Evolutionary conservation across 805 yeast species (phyloP), one percentile per base, ranked within the genome.

Genomic region (Starmerella geochares): DNA sequence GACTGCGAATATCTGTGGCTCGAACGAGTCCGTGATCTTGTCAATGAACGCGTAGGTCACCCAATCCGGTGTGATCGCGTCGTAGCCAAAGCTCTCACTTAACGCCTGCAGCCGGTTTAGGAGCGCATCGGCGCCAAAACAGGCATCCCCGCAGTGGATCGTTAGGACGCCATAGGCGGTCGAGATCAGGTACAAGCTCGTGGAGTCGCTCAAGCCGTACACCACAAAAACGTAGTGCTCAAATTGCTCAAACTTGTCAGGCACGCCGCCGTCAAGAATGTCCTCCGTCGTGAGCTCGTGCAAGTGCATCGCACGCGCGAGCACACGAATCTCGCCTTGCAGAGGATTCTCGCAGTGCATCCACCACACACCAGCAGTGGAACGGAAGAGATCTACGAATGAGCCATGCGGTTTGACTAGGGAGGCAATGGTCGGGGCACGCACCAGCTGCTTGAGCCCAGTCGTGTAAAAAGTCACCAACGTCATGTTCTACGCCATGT

Each of bases 241-340:
- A 20, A 45, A 45, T 32, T 33, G 20, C 35, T 45, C 48, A 32
- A 45, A 28, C 27, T 45, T 45, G 41, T 45, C 41, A n/a, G 48
- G 27, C 5, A 36, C 14, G 9, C 36, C 37, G 14, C 27, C 35
- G 20, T 9, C 13, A 5, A 45, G 20, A 14, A 45, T 45, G 27
- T 45, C 48, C 28, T 45, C 48, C 7, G 35, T 36, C 4, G 48
- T 45, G 20, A 36, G 27, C 24, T 25, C 35, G 35, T 45, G 48
- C 28, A 45, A 19, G 10, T 10, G 27, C 40, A 36, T 14, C 4
- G 48, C 48, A 20, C 35, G 23, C 35, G 42, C 25, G 5, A 45
- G 33, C n/a, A 28, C 28, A 8, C 19, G 27, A 5, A 45, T 24
- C 33, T 47, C 46, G 13, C 14, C 35, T 14, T 7, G 24, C 20